A percentile compares a stretch with the other conserved stretches of the same genome.
Conservation (phyloP, 1,284 basidiomycete genomes). For the Ustilago curta region DNA sequence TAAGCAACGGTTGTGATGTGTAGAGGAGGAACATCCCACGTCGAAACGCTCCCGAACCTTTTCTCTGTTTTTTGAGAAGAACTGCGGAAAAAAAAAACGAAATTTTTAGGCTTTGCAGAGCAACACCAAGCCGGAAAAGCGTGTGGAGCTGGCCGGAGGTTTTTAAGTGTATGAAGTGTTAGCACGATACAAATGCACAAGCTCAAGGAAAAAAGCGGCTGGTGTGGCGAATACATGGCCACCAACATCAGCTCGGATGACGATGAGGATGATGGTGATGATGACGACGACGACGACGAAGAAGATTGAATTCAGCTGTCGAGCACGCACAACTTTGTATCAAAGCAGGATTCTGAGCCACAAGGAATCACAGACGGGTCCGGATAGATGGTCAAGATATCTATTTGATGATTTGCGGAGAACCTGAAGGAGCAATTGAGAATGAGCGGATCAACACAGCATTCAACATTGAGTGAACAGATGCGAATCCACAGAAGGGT, state of each 20-base stretch:
- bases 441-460: neutral
- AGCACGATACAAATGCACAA: neutral
- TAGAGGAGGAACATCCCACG: neutral
- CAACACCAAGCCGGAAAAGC: neutral
- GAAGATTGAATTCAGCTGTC: neutral
- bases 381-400: constrained; percentile 2
- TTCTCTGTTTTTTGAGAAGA: neutral
- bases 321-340: too few species aligned
- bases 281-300: too few species aligned
- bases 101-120: constrained; percentile 5
- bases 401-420: constrained; percentile 6
- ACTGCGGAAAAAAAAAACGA: neutral
- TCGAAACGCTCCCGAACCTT: constrained; percentile 15
- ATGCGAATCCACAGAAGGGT: neutral
- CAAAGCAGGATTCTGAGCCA: neutral
- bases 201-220: neutral
- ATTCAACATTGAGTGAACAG: neutral
- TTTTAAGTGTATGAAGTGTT: neutral
- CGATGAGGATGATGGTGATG: too few species aligned
- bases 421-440: neutral
- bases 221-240: neutral
- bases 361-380: neutral
- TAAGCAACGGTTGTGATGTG: too few species aligned
- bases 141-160: neutral
- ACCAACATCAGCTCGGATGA: neutral